phyloP scores from a whole-genome alignment of 257 asterid genomes.

The Thymus mandschuricus region DNA sequence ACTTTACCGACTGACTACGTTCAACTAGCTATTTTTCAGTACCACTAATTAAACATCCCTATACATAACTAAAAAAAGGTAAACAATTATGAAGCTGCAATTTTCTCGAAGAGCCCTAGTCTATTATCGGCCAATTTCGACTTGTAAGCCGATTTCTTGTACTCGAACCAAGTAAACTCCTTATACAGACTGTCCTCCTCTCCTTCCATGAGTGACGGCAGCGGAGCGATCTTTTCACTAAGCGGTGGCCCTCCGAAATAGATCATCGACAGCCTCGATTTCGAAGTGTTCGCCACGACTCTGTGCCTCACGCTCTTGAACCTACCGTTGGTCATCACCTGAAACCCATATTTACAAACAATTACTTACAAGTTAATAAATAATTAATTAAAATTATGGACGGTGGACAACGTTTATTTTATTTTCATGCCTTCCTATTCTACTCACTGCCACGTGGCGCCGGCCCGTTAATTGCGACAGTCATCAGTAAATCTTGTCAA shows the following conservation, averaged over 20 bases:
- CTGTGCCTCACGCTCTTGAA: slow-evolving; percentile 64
- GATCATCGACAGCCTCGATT: slow-evolving; percentile 69
- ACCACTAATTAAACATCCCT: slow-evolving; percentile 10
- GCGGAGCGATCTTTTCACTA: slow-evolving; percentile 66
- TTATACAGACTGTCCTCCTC: slow-evolving; percentile 59
- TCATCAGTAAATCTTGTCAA: slow-evolving; percentile 13
- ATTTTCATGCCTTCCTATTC: background rate
- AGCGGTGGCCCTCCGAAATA: slow-evolving; percentile 76
- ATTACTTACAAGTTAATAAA: background rate
- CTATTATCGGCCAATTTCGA: slow-evolving; percentile 60
- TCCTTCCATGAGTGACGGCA: slow-evolving; percentile 51
- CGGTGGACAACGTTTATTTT: background rate
- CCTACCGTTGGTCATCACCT: slow-evolving; percentile 74
- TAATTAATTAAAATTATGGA: background rate
- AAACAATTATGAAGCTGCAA: slow-evolving; percentile 43
- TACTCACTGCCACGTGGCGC: background rate
- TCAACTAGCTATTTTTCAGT: background rate
- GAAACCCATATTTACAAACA: background rate
- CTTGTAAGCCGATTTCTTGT: slow-evolving; percentile 58
- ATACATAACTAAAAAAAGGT: background rate
- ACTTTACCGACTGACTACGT: background rate
- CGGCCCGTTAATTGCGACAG: background rate
- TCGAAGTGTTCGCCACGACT: slow-evolving; percentile 50
- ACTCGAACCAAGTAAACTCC: slow-evolving; percentile 77
- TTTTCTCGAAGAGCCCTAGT: slow-evolving; percentile 56